phyloP scores from a whole-genome alignment of 495 filamentous ascomycete genomes.

The Penicillium goetzii region DNA sequence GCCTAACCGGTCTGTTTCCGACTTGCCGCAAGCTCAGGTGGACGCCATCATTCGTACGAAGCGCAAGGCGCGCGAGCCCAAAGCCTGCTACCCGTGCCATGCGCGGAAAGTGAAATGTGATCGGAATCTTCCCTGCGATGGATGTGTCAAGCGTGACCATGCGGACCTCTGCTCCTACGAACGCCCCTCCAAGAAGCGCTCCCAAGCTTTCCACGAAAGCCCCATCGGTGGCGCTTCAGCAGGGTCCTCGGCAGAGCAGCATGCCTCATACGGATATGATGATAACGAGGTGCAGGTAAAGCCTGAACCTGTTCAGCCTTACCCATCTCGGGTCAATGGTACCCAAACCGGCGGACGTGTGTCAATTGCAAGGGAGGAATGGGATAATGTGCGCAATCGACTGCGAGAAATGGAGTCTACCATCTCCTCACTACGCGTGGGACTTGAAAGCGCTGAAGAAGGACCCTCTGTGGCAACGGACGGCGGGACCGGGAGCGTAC shows the following conservation, averaged over 20 bases:
- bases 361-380: conserved; percentile 51
- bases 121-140: conserved; percentile 72
- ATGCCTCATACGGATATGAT: conserved; percentile 27
- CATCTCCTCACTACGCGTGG: conserved; percentile 45
- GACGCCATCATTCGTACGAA: conserved; percentile 56
- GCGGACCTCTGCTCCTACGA: conserved; percentile 73
- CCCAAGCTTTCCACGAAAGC: conserved; percentile 40
- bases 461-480: conserved; percentile 32
- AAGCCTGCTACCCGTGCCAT: conserved; percentile 73
- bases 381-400: conserved; percentile 50
- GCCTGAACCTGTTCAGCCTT: conserved; percentile 27
- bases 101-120: conserved; percentile 78
- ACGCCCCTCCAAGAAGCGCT: conserved; percentile 62
- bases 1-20: conserved; percentile 39
- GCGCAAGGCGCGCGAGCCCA: conserved; percentile 52
- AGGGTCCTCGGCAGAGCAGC: conserved; percentile 24
- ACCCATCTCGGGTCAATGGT: conserved; percentile 25
- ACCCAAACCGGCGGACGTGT: conserved; percentile 34
- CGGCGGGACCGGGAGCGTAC: conserved; percentile 63
- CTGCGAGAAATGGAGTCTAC: conserved; percentile 50
- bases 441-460: conserved; percentile 46
- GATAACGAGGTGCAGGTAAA: conserved; percentile 33
- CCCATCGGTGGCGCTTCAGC: conserved; percentile 24
- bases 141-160: conserved; percentile 74
- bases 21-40: conserved; percentile 51